These are phyloP conservation scores for Neospermospora avenae DNA, from an alignment of 2,329 filamentous ascomycete genomes.

Conservation along the genomic window DNA sequence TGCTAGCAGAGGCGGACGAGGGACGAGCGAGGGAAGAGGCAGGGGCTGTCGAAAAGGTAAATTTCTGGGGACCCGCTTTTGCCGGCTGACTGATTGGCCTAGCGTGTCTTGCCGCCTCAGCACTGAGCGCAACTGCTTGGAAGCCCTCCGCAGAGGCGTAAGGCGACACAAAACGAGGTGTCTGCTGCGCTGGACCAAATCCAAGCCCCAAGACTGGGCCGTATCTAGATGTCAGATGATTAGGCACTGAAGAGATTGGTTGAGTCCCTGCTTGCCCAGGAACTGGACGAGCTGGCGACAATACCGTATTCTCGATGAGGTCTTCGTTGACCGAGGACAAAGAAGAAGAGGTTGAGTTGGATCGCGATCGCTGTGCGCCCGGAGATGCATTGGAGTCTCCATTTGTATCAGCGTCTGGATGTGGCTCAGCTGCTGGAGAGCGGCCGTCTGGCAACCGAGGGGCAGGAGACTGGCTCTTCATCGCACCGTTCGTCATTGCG, in stretches of 20 bases:
- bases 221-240: neutral
- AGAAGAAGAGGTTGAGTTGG: conserved; percentile 37
- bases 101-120: conserved; percentile 28
- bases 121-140: conserved; percentile 22
- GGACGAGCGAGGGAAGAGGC: neutral
- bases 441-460: neutral
- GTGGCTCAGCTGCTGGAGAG: neutral
- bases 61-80: conserved; percentile 29
- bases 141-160: conserved; percentile 29
- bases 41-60: conserved; percentile 24
- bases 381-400: conserved; percentile 5
- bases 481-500: neutral
- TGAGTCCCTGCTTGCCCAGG: neutral
- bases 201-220: conserved; percentile 8
- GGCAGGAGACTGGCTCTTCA: conserved; percentile 6
- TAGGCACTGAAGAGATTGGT: neutral
- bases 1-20: neutral
- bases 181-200: conserved; percentile 11
- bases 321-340: conserved; percentile 37
- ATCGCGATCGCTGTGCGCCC: conserved; percentile 21
- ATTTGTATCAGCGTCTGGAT: conserved; percentile 4
- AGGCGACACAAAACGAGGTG: conserved; percentile 19
- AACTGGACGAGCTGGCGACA: neutral
- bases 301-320: conserved; percentile 21
- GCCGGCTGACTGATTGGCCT: conserved; percentile 27